Base-by-base conservation (phyloP, 345 rosid genomes). In the Pelargonium nanum region DNA sequence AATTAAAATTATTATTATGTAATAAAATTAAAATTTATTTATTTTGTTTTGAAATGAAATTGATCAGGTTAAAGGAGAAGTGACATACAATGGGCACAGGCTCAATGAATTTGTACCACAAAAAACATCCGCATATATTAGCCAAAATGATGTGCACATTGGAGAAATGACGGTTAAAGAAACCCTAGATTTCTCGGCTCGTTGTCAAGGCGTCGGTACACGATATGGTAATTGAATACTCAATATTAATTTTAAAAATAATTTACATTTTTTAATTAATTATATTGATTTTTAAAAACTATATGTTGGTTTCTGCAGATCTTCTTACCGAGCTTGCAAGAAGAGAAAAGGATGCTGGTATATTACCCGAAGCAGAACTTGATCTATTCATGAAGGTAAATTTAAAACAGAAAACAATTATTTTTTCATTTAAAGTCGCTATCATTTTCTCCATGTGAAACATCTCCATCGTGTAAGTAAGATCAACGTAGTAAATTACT, bases 131-230 rank as follows among this genome's bases (percentile, higher is more conserved):
- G 99, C 96, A 0, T 92, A 87, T 56, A 89, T 92, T 51, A 87
- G 99, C 63, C 99, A 89, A 75, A 85, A 92, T 45, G 99, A 92
- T 72, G 89, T 85, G 68, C 99, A 92, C 63, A 70, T 83, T 4
- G 99, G 91, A 67, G 87, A 79, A 26, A 84, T 92, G 97, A 92
- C 97, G 0, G 99, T 92, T 4, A 85, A 81, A 78, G 99, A 92
- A 77, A 92, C 97, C 24, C 70, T 92, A 0, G 97, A 92, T 74
- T 92, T 92, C 74, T 92, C 97, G 1, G 97, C 97, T 16, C 80
- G 94, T 57, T 92, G 99, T 60, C 95, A 79, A 68, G 99, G 99
- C 22, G 86, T 87, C 48, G 99, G 99, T 15, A 74, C 82, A 40
- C 77, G 99, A 79, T 81, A 85, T 30, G 99, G 99, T 92, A 83